A percentile compares a stretch with the other conserved stretches of the same genome.
phyloP scores from a whole-genome alignment of 169 alveolate genomes.

The Plasmodium berghei region DNA sequence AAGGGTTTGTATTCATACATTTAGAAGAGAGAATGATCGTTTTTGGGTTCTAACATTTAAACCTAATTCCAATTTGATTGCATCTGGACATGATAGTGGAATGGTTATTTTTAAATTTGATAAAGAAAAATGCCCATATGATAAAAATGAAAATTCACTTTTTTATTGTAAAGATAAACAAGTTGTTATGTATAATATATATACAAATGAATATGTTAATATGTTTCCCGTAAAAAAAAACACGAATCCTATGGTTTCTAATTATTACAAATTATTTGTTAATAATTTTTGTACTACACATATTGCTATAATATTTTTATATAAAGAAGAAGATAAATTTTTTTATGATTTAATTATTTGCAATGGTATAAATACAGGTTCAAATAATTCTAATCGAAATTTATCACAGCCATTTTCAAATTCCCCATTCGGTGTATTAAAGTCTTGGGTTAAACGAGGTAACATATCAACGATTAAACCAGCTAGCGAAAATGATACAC shows the following conservation, averaged over 20 bases:
- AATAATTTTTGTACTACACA: conserved; percentile 53
- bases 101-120: conserved; percentile 91
- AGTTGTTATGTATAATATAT: conserved; percentile 84
- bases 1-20: conserved; percentile 90
- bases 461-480: not conserved
- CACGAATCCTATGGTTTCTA: conserved; percentile 72
- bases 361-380: not conserved
- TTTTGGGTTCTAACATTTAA: conserved; percentile 94
- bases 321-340: conserved; percentile 63
- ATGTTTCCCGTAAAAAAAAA: conserved; percentile 58
- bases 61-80: conserved; percentile 91
- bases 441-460: conserved; percentile 19
- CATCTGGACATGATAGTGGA: conserved; percentile 96
- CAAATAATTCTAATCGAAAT: not conserved
- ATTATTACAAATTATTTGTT: conserved; percentile 42
- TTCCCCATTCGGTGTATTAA: conserved; percentile 27
- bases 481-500: not conserved
- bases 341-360: conserved; percentile 61
- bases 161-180: conserved; percentile 87
- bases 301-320: conserved; percentile 44
- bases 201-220: conserved; percentile 5
- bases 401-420: not conserved
- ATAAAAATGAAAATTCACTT: conserved; percentile 78
- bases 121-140: conserved; percentile 87
- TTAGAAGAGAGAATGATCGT: conserved; percentile 94